These are phyloP conservation scores for Phaffia tasmanica DNA, from an alignment of 768 basidiomycete genomes.

Conservation along the genomic window DNA sequence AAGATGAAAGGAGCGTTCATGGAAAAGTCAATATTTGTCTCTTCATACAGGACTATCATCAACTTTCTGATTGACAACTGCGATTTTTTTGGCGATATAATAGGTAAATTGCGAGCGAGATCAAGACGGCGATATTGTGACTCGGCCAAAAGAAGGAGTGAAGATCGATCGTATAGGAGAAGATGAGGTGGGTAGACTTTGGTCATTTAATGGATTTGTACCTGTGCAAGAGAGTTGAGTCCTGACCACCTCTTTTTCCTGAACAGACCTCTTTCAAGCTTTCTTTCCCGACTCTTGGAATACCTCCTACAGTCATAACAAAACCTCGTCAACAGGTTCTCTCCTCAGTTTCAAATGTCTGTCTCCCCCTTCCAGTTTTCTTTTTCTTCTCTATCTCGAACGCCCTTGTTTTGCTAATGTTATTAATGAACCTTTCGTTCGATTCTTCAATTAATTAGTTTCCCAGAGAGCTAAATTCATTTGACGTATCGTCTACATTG, in stretches of 20 bases:
- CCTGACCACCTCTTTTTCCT: neutral
- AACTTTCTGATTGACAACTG: neutral
- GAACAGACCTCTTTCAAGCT: constrained; percentile 13
- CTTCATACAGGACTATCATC: neutral
- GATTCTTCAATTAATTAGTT: neutral
- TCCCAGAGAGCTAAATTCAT: constrained; percentile 8
- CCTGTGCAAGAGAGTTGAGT: no score
- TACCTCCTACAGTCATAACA: constrained; percentile 5
- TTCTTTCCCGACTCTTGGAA: constrained; percentile 4
- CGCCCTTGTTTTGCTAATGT: neutral
- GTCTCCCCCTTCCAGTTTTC: neutral
- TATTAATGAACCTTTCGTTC: neutral
- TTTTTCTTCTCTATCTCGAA: neutral
- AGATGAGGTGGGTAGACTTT: constrained; percentile 2
- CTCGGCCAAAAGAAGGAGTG: neutral
- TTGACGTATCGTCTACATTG: constrained; percentile 7
- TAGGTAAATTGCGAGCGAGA: neutral
- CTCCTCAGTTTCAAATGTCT: neutral
- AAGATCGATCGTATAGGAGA: constrained; percentile 5
- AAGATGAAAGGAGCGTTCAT: neutral
- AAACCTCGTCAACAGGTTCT: constrained; percentile 1
- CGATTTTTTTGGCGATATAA: neutral
- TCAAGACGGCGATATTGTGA: constrained; percentile 17
- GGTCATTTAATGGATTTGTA: neutral
- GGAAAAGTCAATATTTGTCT: constrained; percentile 4